Conservation (phyloP, 345 rosid genomes). For the Isatis tinctoria region DNA sequence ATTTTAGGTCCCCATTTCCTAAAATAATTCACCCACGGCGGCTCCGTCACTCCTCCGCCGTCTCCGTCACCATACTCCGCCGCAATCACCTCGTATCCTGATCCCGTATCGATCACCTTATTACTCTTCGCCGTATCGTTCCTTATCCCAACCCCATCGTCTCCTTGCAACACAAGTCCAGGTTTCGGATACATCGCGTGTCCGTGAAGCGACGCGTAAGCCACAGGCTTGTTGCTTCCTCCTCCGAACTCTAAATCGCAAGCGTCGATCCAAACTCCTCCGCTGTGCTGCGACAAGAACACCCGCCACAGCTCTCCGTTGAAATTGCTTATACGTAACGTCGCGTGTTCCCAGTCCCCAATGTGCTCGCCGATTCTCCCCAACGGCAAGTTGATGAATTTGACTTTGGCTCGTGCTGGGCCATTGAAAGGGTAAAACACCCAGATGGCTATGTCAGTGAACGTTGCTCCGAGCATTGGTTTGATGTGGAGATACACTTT, state of each 20-base stretch:
- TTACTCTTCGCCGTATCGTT: conserved; percentile 70
- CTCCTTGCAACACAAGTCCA: conserved; percentile 80
- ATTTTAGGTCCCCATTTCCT: conserved; percentile 85
- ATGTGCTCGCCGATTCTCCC: conserved; percentile 79
- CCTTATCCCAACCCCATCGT: conserved; percentile 52
- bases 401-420: conserved; percentile 63
- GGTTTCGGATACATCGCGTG: conserved; percentile 78
- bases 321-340: conserved; percentile 76
- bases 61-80: conserved; percentile 48
- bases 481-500: conserved; percentile 64
- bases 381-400: conserved; percentile 41
- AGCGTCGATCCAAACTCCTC: conserved; percentile 65
- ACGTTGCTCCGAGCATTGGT: conserved; percentile 78
- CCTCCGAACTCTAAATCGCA: conserved; percentile 54
- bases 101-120: conserved; percentile 43
- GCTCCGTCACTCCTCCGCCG: conserved; percentile 35
- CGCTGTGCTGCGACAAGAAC: conserved; percentile 64
- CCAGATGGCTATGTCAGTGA: conserved; percentile 72
- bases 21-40: conserved; percentile 61
- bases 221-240: conserved; percentile 50
- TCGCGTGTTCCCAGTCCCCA: conserved; percentile 91
- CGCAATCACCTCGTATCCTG: conserved; percentile 39
- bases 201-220: conserved; percentile 65
- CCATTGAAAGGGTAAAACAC: conserved; percentile 86
- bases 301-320: conserved; percentile 52